phyloP scores from a whole-genome alignment of 768 basidiomycete species.

The Gymnopilus junonius region DNA sequence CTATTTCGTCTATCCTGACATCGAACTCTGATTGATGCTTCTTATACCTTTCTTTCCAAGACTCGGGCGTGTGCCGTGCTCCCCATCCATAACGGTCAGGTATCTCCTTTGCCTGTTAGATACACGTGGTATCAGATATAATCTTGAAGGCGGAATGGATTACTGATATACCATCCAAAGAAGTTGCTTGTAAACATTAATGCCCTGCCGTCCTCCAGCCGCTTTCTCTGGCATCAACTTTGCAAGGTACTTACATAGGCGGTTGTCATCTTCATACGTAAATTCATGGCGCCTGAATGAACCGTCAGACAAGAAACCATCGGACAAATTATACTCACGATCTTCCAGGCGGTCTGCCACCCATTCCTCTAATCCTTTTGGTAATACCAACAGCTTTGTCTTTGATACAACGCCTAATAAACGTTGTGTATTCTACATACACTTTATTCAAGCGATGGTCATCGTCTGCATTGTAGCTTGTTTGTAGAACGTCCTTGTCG shows the following conservation, averaged over 20 bases:
- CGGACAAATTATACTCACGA: slow-evolving; percentile 13
- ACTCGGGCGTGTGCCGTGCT: slow-evolving; percentile 44
- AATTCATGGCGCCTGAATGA: slow-evolving; percentile 30
- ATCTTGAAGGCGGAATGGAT: background rate
- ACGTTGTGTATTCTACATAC: slow-evolving; percentile 30
- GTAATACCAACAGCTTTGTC: slow-evolving; percentile 22
- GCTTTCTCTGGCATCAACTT: slow-evolving; percentile 34
- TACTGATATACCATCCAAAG: slow-evolving; percentile 30
- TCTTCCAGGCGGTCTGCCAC: slow-evolving; percentile 22
- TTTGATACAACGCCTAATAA: slow-evolving; percentile 31
- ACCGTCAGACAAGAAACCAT: background rate
- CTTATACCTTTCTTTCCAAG: slow-evolving; percentile 55
- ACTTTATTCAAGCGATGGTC: slow-evolving; percentile 18
- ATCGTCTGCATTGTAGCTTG: slow-evolving; percentile 18
- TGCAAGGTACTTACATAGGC: slow-evolving; percentile 43
- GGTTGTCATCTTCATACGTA: slow-evolving; percentile 41
- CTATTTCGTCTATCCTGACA: slow-evolving; percentile 33
- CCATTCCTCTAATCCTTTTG: slow-evolving; percentile 30
- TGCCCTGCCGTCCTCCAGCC: slow-evolving; percentile 44
- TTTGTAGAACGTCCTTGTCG: slow-evolving; percentile 10
- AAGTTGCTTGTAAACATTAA: slow-evolving; percentile 37
- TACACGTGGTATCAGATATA: background rate
- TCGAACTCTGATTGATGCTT: slow-evolving; percentile 40
- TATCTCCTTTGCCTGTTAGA: slow-evolving; percentile 19
- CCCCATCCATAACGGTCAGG: slow-evolving; percentile 41